Evolutionary conservation across 805 yeast genomes (phyloP).

Genomic region (Debaryomyces castellii): DNA sequence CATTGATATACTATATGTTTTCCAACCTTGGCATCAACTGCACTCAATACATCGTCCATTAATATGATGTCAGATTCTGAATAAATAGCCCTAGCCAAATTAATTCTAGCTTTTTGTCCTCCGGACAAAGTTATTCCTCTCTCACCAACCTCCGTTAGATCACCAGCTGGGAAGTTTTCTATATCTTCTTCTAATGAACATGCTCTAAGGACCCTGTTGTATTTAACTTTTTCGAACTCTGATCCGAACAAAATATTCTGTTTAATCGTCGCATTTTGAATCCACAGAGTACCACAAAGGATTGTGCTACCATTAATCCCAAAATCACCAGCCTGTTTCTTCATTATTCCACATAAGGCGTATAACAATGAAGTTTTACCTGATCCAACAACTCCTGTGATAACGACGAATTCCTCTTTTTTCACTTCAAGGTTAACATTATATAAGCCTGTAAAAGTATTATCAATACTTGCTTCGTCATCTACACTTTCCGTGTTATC

Average conservation of each 20-base stretch:
- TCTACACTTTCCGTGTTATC: not conserved
- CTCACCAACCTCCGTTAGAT: slow-evolving; percentile 76
- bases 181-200: slow-evolving; percentile 69
- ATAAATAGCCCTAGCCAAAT: slow-evolving; percentile 75
- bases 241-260: slow-evolving; percentile 71
- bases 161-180: slow-evolving; percentile 67
- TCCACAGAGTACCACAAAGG: slow-evolving; percentile 72
- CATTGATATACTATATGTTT: slow-evolving; percentile 70
- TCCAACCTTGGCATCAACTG: slow-evolving; percentile 86
- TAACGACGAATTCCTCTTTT: slow-evolving; percentile 68
- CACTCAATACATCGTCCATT: slow-evolving; percentile 76
- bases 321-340: slow-evolving; percentile 49
- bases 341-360: slow-evolving; percentile 72
- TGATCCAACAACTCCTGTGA: slow-evolving; percentile 78
- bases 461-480: not conserved
- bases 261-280: slow-evolving; percentile 73
- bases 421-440: slow-evolving; percentile 52
- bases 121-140: slow-evolving; percentile 84
- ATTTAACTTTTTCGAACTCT: slow-evolving; percentile 48
- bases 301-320: slow-evolving; percentile 50
- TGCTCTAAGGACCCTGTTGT: slow-evolving; percentile 52
- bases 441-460: slow-evolving; percentile 31
- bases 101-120: slow-evolving; percentile 81
- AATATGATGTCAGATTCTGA: slow-evolving; percentile 63
- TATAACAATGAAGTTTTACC: slow-evolving; percentile 73